phyloP scores from a whole-genome alignment of 306 rosid species.

The Dalbergia cochinchinensis region DNA sequence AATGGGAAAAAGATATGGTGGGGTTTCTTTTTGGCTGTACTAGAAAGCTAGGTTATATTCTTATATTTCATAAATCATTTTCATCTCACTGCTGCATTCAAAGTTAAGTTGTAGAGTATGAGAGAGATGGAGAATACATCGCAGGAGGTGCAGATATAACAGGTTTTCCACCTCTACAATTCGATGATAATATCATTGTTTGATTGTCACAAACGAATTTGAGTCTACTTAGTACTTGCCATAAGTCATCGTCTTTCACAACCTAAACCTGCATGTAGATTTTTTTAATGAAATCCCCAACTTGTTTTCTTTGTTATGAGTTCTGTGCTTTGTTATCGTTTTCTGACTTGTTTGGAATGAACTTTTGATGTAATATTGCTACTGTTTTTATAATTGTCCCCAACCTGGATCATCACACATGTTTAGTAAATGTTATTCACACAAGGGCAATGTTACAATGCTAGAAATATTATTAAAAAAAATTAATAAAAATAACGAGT shows the following conservation, averaged over 20 bases:
- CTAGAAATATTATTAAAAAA: too few relatives aligned
- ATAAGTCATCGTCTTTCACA: not conserved
- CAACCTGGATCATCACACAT: too few relatives aligned
- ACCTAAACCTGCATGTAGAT: too few relatives aligned
- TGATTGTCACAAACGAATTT: not conserved
- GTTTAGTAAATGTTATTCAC: too few relatives aligned
- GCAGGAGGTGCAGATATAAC: not conserved
- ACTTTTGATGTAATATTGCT: too few relatives aligned
- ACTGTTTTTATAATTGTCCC: too few relatives aligned
- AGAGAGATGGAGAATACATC: not conserved
- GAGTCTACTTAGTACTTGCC: not conserved
- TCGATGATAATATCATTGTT: not conserved
- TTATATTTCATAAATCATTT: constrained; percentile 3
- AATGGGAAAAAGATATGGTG: constrained; percentile 1
- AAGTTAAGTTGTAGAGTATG: not conserved
- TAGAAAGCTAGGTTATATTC: not conserved
- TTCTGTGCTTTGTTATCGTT: too few relatives aligned
- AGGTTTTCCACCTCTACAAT: not conserved
- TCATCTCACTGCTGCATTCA: not conserved
- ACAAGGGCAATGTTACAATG: too few relatives aligned
- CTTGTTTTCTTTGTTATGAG: too few relatives aligned
- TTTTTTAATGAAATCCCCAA: too few relatives aligned
- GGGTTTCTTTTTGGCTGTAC: not conserved
- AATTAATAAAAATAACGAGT: too few relatives aligned
- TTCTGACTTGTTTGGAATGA: too few relatives aligned